A percentile compares a stretch with the other conserved stretches of the same genome.
Conservation (phyloP, 345 rosid species). For the Citrus australasica region DNA sequence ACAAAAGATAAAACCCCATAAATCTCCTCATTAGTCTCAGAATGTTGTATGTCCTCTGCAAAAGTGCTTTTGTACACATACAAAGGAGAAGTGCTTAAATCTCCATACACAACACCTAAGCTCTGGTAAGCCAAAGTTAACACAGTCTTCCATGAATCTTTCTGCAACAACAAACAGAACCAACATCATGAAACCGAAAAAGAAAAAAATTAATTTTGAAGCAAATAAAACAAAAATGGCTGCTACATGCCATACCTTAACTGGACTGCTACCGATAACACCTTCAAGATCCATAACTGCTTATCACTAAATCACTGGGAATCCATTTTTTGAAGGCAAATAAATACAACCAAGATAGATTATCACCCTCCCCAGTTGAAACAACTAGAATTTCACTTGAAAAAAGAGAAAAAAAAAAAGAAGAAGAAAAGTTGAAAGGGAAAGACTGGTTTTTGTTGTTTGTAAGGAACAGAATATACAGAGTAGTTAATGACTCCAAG, state of each 20-base stretch:
- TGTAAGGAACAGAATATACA: neutral
- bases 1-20: constrained; percentile 79
- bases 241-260: constrained; percentile 47
- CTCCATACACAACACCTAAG: constrained; percentile 87
- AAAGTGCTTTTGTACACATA: constrained; percentile 83
- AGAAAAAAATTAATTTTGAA: constrained; percentile 9
- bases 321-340: constrained; percentile 24
- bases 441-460: neutral
- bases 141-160: constrained; percentile 71
- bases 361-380: constrained; percentile 31
- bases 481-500: constrained; percentile 6
- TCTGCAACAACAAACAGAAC: constrained; percentile 38
- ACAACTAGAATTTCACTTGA: constrained; percentile 5
- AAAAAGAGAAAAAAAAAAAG: neutral
- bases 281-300: constrained; percentile 67
- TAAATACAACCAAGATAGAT: constrained; percentile 24
- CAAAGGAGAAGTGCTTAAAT: constrained; percentile 80
- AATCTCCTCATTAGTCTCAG: constrained; percentile 87
- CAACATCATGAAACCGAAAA: constrained; percentile 4
- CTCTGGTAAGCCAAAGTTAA: constrained; percentile 83
- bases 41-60: constrained; percentile 79
- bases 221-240: neutral
- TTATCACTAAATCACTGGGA: constrained; percentile 26
- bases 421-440: neutral
- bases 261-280: constrained; percentile 35